Base-by-base conservation (phyloP, 1,139 yeast species). In the Groenewaldozyma auringiensis region DNA sequence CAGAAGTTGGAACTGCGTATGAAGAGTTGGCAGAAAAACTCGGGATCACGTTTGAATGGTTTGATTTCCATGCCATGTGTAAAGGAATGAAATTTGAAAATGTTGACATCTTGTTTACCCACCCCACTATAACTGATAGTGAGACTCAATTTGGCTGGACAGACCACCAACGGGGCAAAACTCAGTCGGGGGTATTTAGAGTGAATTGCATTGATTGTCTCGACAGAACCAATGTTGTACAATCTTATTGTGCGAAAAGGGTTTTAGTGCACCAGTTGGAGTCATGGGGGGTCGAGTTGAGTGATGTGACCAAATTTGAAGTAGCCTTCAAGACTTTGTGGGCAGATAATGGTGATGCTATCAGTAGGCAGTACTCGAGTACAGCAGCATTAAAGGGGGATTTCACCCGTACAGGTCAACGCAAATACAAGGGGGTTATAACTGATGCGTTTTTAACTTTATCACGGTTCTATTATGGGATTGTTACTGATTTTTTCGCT, bases 321-420 rank as follows among this genome's bases (percentile, higher is more conserved):
- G 34, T 46, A 13, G 25, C 48, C 16, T 67, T 58, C 48, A 62
- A 65, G 39, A 52, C 59, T 35, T 41, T 70, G 3, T 70, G 75
- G 75, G 74, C 74, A 6, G 71, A 70, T 50, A 70, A 70, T 50
- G 75, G 75, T 2, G 75, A 70, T 48, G 64, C 60, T 25, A 64
- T 70, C n/a, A 67, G 73, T 20, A 60, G 59, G 25, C 74, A 69
- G 47, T 70, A 70, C 51, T 68, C 74, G 2, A 64, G 69, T 2
- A 70, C 75, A 1, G 66, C 64, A 49, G 75, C 74, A 0, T 51
- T 70, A 46, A 70, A 70, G 48, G 75, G 74, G 4, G 75, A 70
- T 46, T 70, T 59, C 50, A 70, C 74, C 0, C 52, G 75, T 45
- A 68, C 72, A 0, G 62, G 67, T 20, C 63, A 66, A 46, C 58